These are phyloP conservation scores for Drechslerella stenobrocha DNA, from an alignment of 2,329 filamentous ascomycete genomes.

Conservation along the genomic window DNA sequence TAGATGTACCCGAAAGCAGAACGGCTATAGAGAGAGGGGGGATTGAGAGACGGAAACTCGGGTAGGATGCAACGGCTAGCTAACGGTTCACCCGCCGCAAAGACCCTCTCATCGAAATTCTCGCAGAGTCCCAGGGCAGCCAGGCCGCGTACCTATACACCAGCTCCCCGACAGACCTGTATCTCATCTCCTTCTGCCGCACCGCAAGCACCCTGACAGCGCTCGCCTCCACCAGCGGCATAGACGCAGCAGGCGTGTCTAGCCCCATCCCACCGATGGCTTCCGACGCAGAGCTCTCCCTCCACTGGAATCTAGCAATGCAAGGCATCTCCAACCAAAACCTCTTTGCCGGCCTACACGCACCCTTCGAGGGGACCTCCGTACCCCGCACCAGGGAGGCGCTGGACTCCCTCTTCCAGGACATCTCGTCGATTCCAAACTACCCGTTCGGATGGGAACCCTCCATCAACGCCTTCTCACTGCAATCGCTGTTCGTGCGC, in stretches of 20 bases:
- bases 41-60: too few species aligned
- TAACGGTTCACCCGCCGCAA: too few species aligned
- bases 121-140: too few species aligned
- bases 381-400: background rate
- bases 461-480: too few species aligned
- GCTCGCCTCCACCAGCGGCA: background rate
- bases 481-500: conserved; percentile 19
- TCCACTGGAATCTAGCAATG: background rate
- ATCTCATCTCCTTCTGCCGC: conserved; percentile 24
- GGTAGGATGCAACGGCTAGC: too few species aligned
- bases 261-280: background rate
- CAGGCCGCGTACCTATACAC: too few species aligned
- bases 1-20: background rate
- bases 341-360: background rate
- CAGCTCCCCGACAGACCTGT: conserved; percentile 8
- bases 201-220: conserved; percentile 10
- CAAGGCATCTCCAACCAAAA: background rate
- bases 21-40: too few species aligned
- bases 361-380: conserved; percentile 3
- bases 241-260: background rate
- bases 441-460: too few species aligned
- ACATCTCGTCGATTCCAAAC: too few species aligned
- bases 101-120: too few species aligned
- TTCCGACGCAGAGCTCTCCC: background rate
- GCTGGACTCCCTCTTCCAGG: background rate